Evolutionary conservation across 306 rosid species (phyloP), one percentile per base, ranked within the genome.

Genomic region (Fragaria ananassa): DNA sequence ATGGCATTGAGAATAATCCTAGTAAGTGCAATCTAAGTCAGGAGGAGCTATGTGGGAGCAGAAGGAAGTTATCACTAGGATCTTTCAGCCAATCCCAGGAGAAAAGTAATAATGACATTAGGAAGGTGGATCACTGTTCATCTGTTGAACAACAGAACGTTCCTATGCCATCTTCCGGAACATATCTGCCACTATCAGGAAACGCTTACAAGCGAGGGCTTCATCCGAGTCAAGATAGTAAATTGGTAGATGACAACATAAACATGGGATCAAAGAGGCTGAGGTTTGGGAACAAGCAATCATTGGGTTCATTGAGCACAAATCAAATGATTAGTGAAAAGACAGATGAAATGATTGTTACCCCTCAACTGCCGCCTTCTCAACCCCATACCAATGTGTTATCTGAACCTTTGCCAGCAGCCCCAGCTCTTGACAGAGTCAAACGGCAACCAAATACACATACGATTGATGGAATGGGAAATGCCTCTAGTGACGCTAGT

Each of bases 31-130:
- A 31, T 39, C 31, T 15, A 64, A 70, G 45, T 77, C 79, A 45
- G 77, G 82, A 77, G 25, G 44, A 76, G 80, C 49, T 70, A 46
- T 37, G 76, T 45, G 75, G 71, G 74, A 53, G 78, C 19, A 69
- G 80, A 31, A 9, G 62, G 68, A 81, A 84, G 71, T 34, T 84
- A 70, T 80, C 82, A 4, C 63, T 77, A 10, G 80, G 74, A 47
- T 6, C 63, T 39, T 41, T 67, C 29, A 21, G 68, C 74, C 81
- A 74, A 46, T 41, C 46, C 37, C 79, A 65, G 61, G 67, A 69
- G 37, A 73, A 19, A 66, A 50, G 68, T 57, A 76, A 60, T 34
- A 44, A 14, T 27, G 72, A 29, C 63, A 39, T 71, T 44, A 69
- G 41, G 75, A 70, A 45, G 44, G 41, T 65, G 42, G 50, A 74